Evolutionary conservation across 2,329 filamentous ascomycete species (phyloP).

Genomic region (Amauroascus niger): DNA sequence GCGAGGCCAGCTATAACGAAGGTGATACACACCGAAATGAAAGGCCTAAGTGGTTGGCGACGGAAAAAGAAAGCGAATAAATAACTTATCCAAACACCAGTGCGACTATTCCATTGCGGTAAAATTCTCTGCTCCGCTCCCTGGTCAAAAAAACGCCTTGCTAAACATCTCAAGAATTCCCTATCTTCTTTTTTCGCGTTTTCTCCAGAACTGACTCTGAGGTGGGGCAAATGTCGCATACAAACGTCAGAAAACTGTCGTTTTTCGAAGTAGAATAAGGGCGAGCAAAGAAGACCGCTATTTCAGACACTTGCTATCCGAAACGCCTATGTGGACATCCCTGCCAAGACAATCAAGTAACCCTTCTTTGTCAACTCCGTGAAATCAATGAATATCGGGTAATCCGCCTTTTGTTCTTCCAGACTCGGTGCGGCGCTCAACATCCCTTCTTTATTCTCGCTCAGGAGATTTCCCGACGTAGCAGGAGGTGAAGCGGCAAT

Average conservation of each 20-base stretch:
- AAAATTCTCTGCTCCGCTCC: neutral
- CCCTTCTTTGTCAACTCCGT: conserved; percentile 35
- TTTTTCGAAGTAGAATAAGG: neutral
- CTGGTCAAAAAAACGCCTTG: neutral
- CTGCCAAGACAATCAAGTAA: conserved; percentile 33
- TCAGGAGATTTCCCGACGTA: conserved; percentile 4
- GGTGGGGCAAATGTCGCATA: neutral
- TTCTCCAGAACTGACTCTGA: neutral
- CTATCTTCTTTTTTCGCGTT: neutral
- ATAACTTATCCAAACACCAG: conserved; percentile 5
- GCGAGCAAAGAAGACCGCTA: neutral
- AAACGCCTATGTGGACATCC: neutral
- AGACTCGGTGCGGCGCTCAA: neutral
- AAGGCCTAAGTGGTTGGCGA: neutral
- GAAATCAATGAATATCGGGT: conserved; percentile 32
- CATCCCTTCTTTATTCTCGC: conserved; percentile 13
- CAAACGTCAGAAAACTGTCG: neutral
- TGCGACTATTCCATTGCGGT: neutral
- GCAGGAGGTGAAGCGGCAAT: conserved; percentile 11
- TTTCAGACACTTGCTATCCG: neutral
- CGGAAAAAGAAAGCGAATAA: neutral
- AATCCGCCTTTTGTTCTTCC: conserved; percentile 16
- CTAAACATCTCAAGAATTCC: neutral
- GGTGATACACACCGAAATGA: conserved; percentile 1
- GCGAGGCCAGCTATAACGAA: neutral